phyloP scores from a whole-genome alignment of 371 early-diverging fungal genomes.

The Phascolomyces articulosus region DNA sequence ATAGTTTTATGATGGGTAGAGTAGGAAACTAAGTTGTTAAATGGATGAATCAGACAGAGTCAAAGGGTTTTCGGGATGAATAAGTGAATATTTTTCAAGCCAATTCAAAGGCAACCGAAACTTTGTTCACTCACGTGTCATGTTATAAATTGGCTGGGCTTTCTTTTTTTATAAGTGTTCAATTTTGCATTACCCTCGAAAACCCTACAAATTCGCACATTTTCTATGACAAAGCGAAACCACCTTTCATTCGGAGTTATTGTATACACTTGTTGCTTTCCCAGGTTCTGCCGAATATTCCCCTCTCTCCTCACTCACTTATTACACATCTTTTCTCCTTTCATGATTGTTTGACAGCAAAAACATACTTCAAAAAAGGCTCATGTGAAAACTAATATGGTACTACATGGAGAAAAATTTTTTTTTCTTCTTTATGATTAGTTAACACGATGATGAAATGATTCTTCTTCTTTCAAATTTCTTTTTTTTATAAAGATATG shows the following conservation, averaged over 20 bases:
- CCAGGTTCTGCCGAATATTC: background rate
- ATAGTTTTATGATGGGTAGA: too few species aligned
- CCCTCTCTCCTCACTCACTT: background rate
- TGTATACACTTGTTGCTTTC: background rate
- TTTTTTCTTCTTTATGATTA: too few species aligned
- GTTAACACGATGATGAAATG: too few species aligned
- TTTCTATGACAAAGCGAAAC: conserved; percentile 2
- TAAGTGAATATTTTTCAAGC: background rate
- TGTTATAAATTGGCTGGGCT: background rate
- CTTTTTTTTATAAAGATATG: too few species aligned
- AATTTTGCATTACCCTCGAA: background rate
- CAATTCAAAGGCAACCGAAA: too few species aligned
- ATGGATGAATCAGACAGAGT: too few species aligned
- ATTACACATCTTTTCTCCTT: background rate
- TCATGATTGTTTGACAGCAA: conserved; percentile 2
- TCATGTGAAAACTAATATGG: background rate
- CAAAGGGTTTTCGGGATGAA: background rate
- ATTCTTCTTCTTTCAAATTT: too few species aligned
- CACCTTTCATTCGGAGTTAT: background rate
- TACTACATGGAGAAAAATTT: too few species aligned
- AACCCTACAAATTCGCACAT: background rate
- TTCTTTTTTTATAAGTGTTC: background rate
- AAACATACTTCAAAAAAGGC: too few species aligned
- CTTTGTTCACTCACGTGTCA: background rate
- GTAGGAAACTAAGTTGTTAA: too few species aligned